Percentiles rank a stretch among this genome's conserved stretches.
These are phyloP conservation scores for Copromyces sp. DNA, from an alignment of 495 filamentous ascomycete species.

Conservation along the genomic window DNA sequence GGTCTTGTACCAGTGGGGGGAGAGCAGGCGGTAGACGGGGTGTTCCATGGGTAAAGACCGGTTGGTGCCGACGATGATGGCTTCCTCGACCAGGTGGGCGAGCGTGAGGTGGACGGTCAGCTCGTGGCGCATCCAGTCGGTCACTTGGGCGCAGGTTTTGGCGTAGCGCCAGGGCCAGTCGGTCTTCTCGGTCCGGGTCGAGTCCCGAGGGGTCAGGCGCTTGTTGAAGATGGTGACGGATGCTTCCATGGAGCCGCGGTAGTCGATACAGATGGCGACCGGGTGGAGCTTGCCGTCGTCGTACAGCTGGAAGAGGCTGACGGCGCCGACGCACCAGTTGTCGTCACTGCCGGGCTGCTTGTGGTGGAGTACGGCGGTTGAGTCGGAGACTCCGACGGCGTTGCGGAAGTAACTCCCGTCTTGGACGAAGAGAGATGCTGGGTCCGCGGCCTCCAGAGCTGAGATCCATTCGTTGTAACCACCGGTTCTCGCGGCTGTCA, in stretches of 20 bases:
- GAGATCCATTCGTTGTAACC: slow-evolving; percentile 19
- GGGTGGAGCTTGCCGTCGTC: slow-evolving; percentile 36
- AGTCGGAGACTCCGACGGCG: slow-evolving; percentile 18
- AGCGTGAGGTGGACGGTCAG: slow-evolving; percentile 34
- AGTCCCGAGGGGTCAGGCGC: slow-evolving; percentile 20
- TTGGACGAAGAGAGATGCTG: slow-evolving; percentile 31
- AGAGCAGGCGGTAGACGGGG: slow-evolving; percentile 29
- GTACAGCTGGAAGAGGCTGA: slow-evolving; percentile 36
- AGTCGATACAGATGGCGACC: slow-evolving; percentile 37
- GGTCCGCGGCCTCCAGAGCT: slow-evolving; percentile 16
- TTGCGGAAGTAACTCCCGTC: slow-evolving; percentile 39
- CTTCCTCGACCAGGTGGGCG: slow-evolving; percentile 39
- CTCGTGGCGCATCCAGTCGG: slow-evolving; percentile 42
- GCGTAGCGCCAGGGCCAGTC: slow-evolving; percentile 46
- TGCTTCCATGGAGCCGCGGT: slow-evolving; percentile 28
- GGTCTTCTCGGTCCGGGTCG: slow-evolving; percentile 22
- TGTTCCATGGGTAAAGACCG: slow-evolving; percentile 31
- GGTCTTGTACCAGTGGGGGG: slow-evolving; percentile 41
- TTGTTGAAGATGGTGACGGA: slow-evolving; percentile 41
- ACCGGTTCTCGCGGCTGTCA: slow-evolving; percentile 20
- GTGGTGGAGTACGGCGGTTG: slow-evolving; percentile 9
- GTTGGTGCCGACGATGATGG: slow-evolving; percentile 36
- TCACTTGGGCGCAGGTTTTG: slow-evolving; percentile 39
- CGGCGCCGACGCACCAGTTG: slow-evolving; percentile 30
- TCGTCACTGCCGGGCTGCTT: slow-evolving; percentile 12